These are phyloP conservation scores for Cryomyces minteri DNA, from an alignment of 495 filamentous ascomycete genomes.

Conservation along the genomic window DNA sequence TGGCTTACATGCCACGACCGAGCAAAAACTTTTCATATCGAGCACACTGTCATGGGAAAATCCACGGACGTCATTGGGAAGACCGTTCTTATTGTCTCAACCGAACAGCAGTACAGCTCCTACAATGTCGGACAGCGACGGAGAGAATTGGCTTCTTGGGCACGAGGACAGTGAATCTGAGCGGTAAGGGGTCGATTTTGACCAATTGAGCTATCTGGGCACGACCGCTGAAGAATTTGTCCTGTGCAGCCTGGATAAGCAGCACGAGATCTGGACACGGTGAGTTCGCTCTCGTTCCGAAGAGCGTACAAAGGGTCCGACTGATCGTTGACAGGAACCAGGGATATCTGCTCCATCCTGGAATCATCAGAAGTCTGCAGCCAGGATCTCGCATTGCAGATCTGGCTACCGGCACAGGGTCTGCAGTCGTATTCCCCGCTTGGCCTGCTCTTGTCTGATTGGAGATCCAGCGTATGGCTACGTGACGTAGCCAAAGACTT, in stretches of 20 bases:
- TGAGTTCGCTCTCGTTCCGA: background rate
- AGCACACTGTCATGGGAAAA: too few species aligned
- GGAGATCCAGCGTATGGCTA: background rate
- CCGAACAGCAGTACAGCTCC: too few species aligned
- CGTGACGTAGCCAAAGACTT: background rate
- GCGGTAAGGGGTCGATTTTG: background rate
- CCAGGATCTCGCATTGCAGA: background rate
- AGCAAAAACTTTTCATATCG: too few species aligned
- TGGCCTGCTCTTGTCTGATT: too few species aligned
- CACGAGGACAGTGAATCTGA: background rate
- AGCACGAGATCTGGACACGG: background rate
- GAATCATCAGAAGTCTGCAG: background rate
- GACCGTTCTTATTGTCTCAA: too few species aligned
- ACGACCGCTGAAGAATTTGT: background rate
- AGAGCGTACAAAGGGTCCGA: too few species aligned
- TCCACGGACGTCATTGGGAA: too few species aligned
- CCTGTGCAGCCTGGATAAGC: background rate
- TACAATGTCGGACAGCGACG: too few species aligned
- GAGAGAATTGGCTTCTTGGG: background rate
- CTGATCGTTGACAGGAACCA: background rate
- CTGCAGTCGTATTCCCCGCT: background rate
- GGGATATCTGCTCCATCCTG: background rate
- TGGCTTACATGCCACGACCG: too few species aligned
- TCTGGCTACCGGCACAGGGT: background rate
- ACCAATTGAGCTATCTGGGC: background rate